Percentiles rank a stretch among this genome's conserved stretches.
These are phyloP conservation scores for Gymnopus androsaceus DNA, from an alignment of 1,284 basidiomycete genomes.

Conservation along the genomic window DNA sequence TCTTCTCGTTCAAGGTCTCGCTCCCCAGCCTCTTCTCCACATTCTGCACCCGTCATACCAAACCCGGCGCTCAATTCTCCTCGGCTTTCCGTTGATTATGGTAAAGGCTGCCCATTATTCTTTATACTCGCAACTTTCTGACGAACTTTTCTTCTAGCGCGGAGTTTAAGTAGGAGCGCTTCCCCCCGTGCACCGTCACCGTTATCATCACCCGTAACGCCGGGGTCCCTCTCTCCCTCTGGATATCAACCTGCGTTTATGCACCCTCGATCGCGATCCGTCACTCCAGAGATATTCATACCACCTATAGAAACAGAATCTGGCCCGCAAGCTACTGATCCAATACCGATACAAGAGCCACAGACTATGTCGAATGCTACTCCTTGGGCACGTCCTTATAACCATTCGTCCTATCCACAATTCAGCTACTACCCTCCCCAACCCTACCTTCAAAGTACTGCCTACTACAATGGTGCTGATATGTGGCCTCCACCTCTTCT, in stretches of 20 bases:
- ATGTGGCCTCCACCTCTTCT: conserved; percentile 3
- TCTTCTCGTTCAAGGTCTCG: conserved; percentile 5
- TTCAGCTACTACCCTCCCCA: conserved; percentile 12
- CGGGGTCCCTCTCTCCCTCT: neutral
- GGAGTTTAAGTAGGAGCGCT: neutral
- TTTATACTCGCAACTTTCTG: neutral
- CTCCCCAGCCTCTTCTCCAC: conserved; percentile 1
- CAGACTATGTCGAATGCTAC: neutral
- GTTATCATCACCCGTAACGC: neutral
- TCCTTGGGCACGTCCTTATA: conserved; percentile 4
- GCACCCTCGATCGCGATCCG: neutral
- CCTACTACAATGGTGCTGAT: neutral
- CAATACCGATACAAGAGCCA: conserved; percentile 7
- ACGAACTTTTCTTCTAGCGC: neutral
- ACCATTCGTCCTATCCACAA: conserved; percentile 2
- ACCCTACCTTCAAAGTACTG: conserved; percentile 3
- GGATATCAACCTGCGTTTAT: conserved; percentile 3
- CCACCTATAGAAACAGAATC: neutral
- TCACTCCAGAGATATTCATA: conserved; percentile 13
- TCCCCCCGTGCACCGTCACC: conserved; percentile 4
- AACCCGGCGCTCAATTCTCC: neutral
- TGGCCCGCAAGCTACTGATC: neutral
- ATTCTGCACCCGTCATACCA: conserved; percentile 1
- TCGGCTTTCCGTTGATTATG: neutral
- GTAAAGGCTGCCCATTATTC: neutral